Base-by-base conservation (phyloP, 139 green algal genomes). In the Monoraphidium neglectum region DNA sequence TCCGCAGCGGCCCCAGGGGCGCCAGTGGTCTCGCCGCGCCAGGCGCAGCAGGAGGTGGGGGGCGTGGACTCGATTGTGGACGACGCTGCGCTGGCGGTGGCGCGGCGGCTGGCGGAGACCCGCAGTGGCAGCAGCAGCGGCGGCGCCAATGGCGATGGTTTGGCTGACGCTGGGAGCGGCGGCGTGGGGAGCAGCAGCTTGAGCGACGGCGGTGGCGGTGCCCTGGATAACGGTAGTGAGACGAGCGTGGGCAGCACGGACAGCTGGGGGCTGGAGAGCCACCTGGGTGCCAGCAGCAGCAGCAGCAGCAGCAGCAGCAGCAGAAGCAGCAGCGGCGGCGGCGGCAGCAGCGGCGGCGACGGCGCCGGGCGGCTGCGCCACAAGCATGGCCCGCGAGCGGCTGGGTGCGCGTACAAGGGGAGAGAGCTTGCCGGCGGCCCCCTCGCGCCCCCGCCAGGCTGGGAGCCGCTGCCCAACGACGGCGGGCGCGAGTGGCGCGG, bases 401-500 rank as follows among this genome's bases (percentile, higher is more conserved):
- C 35, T 18, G 72, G 62, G 62, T 66, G 67, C 30, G 78, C 63
- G 62, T 82, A 77, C 70, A 76, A 77, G 68, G 74, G 74, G 3
- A 56, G 61, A 3, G 0, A 12, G 1, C 49, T 67, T 0, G 40
- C 54, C 4, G 36, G 51, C 49, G 21, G 0, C 13, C 37, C 53
- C 36, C 33, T 76, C 33, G 68, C 73, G 33, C 80, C 74, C n/a
- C 72, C 72, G 21, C 21, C 43, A 26, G 69, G 77, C 16, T 82
- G 77, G 77, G 13, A 23, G 26, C 69, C 77, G 5, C 32, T 18
- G 18, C 30, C 40, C 4, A 33, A 23, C 49, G 78, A 81, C 49
- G 30, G 4, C 1, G 72, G 70, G 1, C 81, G 83, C 47, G 40
- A 73, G 60, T 89, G 82, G 60, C 72, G 78, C 62, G 84, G 81